These are phyloP conservation scores for Podospora pseudopauciseta DNA, from an alignment of 495 filamentous ascomycete genomes.

Conservation along the genomic window DNA sequence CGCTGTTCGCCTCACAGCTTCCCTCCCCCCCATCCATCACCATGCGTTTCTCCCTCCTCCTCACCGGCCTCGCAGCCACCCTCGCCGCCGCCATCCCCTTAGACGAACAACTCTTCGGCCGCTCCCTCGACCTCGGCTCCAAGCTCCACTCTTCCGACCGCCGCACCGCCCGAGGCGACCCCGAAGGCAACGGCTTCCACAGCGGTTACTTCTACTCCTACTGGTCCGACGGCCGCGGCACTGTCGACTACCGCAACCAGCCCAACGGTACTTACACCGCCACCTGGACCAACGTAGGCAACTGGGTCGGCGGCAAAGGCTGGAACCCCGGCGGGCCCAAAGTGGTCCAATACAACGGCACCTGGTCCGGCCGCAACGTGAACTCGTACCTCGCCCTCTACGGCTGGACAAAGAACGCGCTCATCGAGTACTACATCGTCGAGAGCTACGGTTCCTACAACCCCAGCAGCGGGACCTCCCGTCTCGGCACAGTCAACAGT, in stretches of 20 bases:
- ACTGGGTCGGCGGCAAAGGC: constrained; percentile 58
- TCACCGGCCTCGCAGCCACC: constrained; percentile 25
- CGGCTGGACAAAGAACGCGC: constrained; percentile 58
- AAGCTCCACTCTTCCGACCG: constrained; percentile 12
- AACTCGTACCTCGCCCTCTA: constrained; percentile 44
- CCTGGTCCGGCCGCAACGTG: constrained; percentile 27
- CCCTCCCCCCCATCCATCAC: not conserved
- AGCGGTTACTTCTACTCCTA: constrained; percentile 57
- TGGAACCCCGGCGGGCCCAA: constrained; percentile 50
- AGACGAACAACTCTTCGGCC: constrained; percentile 25
- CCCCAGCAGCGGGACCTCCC: constrained; percentile 47
- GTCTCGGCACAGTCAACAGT: constrained; percentile 49
- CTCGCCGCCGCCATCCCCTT: constrained; percentile 24
- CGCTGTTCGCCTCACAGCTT: not conserved
- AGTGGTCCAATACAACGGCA: constrained; percentile 35
- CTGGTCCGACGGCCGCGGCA: constrained; percentile 54
- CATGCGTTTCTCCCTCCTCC: constrained; percentile 16
- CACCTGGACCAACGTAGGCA: constrained; percentile 47
- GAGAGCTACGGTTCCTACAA: constrained; percentile 50
- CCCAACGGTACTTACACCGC: constrained; percentile 48
- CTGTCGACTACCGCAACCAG: constrained; percentile 52
- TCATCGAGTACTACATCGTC: constrained; percentile 63
- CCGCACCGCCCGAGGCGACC: constrained; percentile 10
- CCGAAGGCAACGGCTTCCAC: constrained; percentile 43
- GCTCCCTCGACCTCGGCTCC: constrained; percentile 20